phyloP scores from a whole-genome alignment of 176 grass and related monocot genomes.

The Hordeum marinum region DNA sequence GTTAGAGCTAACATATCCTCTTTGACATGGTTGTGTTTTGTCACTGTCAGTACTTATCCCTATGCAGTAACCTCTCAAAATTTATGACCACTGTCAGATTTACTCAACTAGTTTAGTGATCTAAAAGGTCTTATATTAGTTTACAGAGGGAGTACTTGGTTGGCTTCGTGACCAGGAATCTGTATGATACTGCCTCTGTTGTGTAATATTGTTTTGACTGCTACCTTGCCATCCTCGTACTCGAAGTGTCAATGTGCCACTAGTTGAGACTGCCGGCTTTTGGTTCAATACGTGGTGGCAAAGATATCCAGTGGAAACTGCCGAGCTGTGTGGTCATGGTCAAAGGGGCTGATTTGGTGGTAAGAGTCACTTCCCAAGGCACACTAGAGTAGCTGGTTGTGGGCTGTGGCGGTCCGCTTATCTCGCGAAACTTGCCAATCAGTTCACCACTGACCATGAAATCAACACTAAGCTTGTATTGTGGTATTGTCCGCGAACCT shows the following conservation, averaged over 20 bases:
- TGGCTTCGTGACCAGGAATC: background rate
- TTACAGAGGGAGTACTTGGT: background rate
- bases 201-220: background rate
- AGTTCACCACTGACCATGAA: background rate
- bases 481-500: background rate
- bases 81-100: background rate
- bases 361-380: background rate
- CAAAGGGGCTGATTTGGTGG: background rate
- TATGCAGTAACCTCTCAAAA: background rate
- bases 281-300: background rate
- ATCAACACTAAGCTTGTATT: background rate
- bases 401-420: background rate
- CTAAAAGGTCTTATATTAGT: too few relatives aligned
- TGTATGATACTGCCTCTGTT: background rate
- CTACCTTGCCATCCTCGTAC: background rate
- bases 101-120: background rate
- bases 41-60: background rate
- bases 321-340: background rate
- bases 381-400: background rate
- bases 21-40: constrained; percentile 9
- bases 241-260: background rate
- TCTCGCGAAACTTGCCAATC: background rate
- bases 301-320: background rate
- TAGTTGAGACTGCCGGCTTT: background rate
- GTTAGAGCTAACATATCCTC: background rate